A percentile compares a stretch with the other conserved stretches of the same genome.
These are phyloP conservation scores for Sphagnum contortum DNA, from an alignment of 225 moss, liverwort and hornwort species.

Conservation along the genomic window DNA sequence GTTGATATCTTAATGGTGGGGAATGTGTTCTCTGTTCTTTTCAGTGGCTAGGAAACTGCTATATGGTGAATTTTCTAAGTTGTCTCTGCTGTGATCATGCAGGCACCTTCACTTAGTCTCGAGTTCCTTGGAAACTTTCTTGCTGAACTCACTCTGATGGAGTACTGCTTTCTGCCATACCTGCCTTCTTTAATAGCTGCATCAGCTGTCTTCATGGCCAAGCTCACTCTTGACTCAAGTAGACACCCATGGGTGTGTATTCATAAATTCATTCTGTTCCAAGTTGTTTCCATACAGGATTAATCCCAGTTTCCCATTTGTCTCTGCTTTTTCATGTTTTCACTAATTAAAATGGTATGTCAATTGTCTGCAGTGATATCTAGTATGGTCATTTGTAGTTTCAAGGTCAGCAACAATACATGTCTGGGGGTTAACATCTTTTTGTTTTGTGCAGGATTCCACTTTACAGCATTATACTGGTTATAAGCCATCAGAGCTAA, in stretches of 20 bases:
- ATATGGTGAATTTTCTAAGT: too few species aligned
- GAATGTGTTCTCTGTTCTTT: too few species aligned
- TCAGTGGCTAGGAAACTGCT: too few species aligned
- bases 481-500: slow-evolving; percentile 62
- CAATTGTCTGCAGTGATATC: too few species aligned
- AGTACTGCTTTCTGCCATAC: slow-evolving; percentile 67
- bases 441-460: slow-evolving; percentile 17
- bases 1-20: too few species aligned
- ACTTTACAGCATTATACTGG: slow-evolving; percentile 91
- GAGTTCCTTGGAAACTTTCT: slow-evolving; percentile 88
- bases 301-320: too few species aligned
- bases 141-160: slow-evolving; percentile 84
- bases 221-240: slow-evolving; percentile 60
- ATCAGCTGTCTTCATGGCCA: slow-evolving; percentile 82
- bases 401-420: too few species aligned
- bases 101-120: slow-evolving; percentile 56
- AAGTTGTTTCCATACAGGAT: slow-evolving; percentile 5
- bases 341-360: too few species aligned
- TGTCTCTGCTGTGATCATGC: not conserved
- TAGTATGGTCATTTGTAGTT: too few species aligned
- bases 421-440: not conserved
- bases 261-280: not conserved
- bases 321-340: too few species aligned
- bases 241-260: slow-evolving; percentile 45
- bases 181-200: slow-evolving; percentile 85